These are phyloP conservation scores for Acanthamoeba lenticulata DNA, from an alignment of 208 protist genomes.

Conservation along the genomic window DNA sequence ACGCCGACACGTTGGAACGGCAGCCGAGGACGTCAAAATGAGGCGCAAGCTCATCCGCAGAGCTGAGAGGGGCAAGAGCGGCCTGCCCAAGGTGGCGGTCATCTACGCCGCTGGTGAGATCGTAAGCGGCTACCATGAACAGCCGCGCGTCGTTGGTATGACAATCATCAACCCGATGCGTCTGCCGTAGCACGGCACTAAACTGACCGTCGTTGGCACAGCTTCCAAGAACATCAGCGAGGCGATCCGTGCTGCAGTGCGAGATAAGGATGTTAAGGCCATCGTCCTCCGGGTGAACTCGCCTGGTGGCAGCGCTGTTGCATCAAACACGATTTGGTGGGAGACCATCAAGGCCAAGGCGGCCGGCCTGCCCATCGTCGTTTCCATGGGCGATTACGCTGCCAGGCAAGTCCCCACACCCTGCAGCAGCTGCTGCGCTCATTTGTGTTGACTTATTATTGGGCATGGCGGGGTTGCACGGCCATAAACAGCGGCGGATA, in stretches of 20 bases:
- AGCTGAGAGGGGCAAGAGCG: background rate
- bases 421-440: no score
- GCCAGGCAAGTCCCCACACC: background rate
- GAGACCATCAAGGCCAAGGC: slow-evolving; percentile 43
- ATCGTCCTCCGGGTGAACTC: slow-evolving; percentile 45
- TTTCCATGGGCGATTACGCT: slow-evolving; percentile 63
- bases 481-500: slow-evolving; percentile 62
- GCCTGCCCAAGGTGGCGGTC: slow-evolving; percentile 34
- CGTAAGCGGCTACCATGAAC: background rate
- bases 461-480: no score
- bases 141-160: background rate
- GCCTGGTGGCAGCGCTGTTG: slow-evolving; percentile 44
- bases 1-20: background rate
- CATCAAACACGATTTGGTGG: slow-evolving; percentile 58
- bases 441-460: no score
- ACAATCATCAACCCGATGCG: background rate
- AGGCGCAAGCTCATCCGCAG: background rate
- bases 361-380: slow-evolving; percentile 3
- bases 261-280: slow-evolving; percentile 31
- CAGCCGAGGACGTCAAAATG: background rate
- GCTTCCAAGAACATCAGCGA: slow-evolving; percentile 22
- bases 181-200: background rate
- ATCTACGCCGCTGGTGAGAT: slow-evolving; percentile 33
- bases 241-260: background rate
- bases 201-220: background rate